Evolutionary conservation across 768 basidiomycete genomes (phyloP), one percentile per base, ranked within the genome.

Genomic region (Boletus pseudo-olivaceus): DNA sequence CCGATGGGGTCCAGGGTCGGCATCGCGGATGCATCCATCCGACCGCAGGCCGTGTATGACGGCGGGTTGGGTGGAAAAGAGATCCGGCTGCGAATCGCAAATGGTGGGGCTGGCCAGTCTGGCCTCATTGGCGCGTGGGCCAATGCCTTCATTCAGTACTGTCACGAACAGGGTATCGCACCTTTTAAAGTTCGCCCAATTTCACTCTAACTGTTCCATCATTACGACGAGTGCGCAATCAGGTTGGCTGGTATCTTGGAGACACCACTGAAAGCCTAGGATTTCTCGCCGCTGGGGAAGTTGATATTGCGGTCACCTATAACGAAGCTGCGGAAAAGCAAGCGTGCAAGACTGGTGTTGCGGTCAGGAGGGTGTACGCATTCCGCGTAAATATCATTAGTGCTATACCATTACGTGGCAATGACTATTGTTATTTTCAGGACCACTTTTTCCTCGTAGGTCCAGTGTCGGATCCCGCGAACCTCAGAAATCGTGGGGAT

Each of bases 181-280:
- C 76, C 47, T 42, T 67, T 42, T 55, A 60, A 33, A 35, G 72
- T 47, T 57, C 45, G 47, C 56, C 64, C 37, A 69, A 70, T 8
- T 75, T 77, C 51, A 41, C 67, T 32, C 60, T 56, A 3, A n/a
- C 7, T 32, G 4, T 45, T 23, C 11, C 5, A 29, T 35, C 27
- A 5, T 5, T 33, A 29, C 37, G 38, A 48, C 35, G 23, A 35
- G 19, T 19, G 34, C 32, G 15, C 11, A 19, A 41, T 12, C 50
- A 82, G 81, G 74, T 82, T 23, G 81, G 71, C 9, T 83, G 82
- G 82, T 78, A 78, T 62, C 67, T 82, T 26, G 80, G 79, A 6
- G 82, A 83, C 58, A 82, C 80, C 7, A 82, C 81, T 0, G 71
- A 81, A 49, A 80, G 77, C 53, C 67, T 83, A 1, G 67, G 65